These are phyloP conservation scores for Ehretia macrophylla DNA, from an alignment of 257 asterid species.

Conservation along the genomic window DNA sequence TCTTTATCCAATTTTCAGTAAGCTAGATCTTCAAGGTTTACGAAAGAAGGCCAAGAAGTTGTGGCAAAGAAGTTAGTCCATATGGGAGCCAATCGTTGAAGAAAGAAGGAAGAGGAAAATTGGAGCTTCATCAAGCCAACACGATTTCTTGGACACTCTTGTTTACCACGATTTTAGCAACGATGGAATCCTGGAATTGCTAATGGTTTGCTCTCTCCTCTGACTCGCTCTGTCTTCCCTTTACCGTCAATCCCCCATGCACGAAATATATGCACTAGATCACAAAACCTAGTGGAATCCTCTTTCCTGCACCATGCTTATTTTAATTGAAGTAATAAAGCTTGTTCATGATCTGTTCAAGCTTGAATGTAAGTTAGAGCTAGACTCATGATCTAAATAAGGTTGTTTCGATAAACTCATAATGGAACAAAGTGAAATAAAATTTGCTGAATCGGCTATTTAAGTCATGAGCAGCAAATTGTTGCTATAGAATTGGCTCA, in stretches of 20 bases:
- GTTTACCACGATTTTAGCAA: neutral
- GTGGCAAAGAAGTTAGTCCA: neutral
- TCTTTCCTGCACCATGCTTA: neutral
- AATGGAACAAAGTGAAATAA: no score
- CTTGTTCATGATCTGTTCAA: neutral
- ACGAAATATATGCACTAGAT: neutral
- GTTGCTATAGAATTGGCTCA: no score
- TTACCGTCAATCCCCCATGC: neutral
- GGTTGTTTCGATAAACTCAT: no score
- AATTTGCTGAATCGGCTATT: no score
- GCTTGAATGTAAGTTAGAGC: neutral
- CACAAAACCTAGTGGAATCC: no score
- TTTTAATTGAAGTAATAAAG: neutral
- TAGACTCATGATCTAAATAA: no score
- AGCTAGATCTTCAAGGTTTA: slow-evolving; percentile 14
- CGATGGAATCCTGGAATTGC: neutral
- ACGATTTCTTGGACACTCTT: slow-evolving; percentile 16
- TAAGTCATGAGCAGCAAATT: no score
- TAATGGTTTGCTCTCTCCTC: neutral
- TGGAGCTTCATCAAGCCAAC: neutral
- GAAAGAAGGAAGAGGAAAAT: slow-evolving; percentile 9
- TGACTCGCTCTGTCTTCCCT: neutral
- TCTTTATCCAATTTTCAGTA: slow-evolving; percentile 7
- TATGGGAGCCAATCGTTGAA: slow-evolving; percentile 12
- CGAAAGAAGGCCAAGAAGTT: neutral